phyloP scores from a whole-genome alignment of 441 rosid genomes.

The Lepidium campestre region DNA sequence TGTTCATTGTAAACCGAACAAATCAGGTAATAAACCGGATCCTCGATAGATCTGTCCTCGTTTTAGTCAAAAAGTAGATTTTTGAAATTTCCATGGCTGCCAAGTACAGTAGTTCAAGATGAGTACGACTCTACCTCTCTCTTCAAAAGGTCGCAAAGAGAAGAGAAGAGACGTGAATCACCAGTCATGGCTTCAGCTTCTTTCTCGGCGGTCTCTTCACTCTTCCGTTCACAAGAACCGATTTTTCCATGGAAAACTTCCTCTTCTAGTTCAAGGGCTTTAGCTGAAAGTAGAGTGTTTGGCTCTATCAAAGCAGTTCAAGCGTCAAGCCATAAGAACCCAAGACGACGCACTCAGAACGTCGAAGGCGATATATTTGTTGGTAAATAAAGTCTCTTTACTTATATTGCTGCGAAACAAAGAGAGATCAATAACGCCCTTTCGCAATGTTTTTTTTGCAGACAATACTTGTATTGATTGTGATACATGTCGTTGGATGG shows the following conservation, averaged over 20 bases:
- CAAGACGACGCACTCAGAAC: slow-evolving; percentile 36
- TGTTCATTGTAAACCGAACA: not conserved
- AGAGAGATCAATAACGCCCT: not conserved
- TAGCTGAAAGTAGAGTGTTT: not conserved
- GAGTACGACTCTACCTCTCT: slow-evolving; percentile 22
- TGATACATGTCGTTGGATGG: slow-evolving; percentile 81
- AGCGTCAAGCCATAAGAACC: not conserved
- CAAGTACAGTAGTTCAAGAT: not conserved
- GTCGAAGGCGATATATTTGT: slow-evolving; percentile 48
- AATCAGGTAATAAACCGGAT: not conserved
- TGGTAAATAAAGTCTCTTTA: slow-evolving; percentile 20
- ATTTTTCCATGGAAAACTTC: not conserved
- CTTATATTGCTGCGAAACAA: not conserved
- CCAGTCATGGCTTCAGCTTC: slow-evolving; percentile 18
- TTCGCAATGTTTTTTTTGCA: slow-evolving; percentile 22
- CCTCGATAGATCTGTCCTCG: not conserved
- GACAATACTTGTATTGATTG: slow-evolving; percentile 64
- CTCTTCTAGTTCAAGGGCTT: not conserved
- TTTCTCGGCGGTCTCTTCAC: not conserved
- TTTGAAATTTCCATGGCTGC: not conserved
- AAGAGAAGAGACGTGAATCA: slow-evolving; percentile 4
- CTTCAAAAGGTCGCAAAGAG: not conserved
- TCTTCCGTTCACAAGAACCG: not conserved
- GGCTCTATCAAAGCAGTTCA: slow-evolving; percentile 30
- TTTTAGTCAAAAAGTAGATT: not conserved